phyloP scores from a whole-genome alignment of 2,329 filamentous ascomycete genomes.

The Hymenoscyphus linearis region DNA sequence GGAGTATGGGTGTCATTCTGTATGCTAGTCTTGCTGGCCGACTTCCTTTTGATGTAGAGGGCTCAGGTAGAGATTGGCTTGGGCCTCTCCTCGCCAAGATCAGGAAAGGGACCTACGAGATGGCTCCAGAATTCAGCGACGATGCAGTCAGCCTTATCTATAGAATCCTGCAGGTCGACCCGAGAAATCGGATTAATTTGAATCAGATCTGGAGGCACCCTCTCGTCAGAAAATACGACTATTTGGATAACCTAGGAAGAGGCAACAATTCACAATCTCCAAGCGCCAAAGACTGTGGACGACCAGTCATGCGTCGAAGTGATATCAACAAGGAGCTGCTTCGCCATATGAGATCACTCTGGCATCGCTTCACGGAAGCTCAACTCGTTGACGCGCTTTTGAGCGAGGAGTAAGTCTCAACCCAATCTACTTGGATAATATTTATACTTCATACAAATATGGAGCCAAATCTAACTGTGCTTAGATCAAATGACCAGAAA shows the following conservation, averaged over 20 bases:
- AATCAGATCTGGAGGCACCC: constrained; percentile 81
- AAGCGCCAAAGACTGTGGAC: constrained; percentile 55
- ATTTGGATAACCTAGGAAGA: constrained; percentile 53
- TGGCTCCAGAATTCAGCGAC: constrained; percentile 56
- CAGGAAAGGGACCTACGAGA: constrained; percentile 53
- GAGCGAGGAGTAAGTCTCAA: constrained; percentile 52
- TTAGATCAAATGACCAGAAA: constrained; percentile 81
- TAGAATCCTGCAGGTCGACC: constrained; percentile 73
- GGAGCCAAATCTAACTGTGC: constrained; percentile 3
- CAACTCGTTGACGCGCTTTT: constrained; percentile 65
- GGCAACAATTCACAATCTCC: constrained; percentile 45
- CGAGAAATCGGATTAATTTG: constrained; percentile 72
- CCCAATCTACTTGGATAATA: background rate
- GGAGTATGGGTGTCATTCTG: constrained; percentile 88
- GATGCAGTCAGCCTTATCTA: constrained; percentile 75
- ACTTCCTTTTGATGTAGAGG: constrained; percentile 68
- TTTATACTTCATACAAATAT: background rate
- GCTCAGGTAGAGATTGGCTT: constrained; percentile 36
- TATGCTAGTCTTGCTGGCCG: constrained; percentile 81
- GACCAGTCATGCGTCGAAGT: constrained; percentile 52
- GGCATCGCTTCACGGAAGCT: constrained; percentile 78
- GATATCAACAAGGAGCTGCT: constrained; percentile 79
- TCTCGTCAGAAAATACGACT: constrained; percentile 77
- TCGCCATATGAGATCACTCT: constrained; percentile 81
- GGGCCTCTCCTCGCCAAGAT: constrained; percentile 57